Percentiles rank a stretch among this genome's conserved stretches.
phyloP scores from a whole-genome alignment of 1,284 basidiomycete species.

The Apiotrichum mycotoxinovorans region DNA sequence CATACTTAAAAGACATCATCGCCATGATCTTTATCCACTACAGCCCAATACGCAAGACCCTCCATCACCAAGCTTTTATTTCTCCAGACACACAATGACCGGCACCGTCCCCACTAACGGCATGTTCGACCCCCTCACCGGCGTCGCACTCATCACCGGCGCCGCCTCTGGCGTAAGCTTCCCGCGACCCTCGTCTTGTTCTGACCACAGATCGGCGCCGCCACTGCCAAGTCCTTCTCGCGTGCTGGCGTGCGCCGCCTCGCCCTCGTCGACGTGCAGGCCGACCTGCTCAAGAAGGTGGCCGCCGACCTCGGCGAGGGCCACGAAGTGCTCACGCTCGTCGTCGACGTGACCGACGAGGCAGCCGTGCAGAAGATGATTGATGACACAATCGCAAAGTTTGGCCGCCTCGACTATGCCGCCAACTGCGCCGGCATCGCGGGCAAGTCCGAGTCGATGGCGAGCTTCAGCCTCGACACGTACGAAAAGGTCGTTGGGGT shows the following conservation, averaged over 20 bases:
- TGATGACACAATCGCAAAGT: constrained; percentile 3
- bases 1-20: too few species aligned
- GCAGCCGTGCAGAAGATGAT: constrained; percentile 13
- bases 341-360: constrained; percentile 19
- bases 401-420: constrained; percentile 37
- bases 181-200: neutral
- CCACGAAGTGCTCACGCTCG: constrained; percentile 5
- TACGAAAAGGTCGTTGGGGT: constrained; percentile 28
- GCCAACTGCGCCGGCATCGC: constrained; percentile 36
- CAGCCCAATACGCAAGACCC: neutral
- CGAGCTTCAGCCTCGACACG: constrained; percentile 14
- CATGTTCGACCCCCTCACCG: constrained; percentile 7
- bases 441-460: constrained; percentile 9
- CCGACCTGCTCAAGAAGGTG: neutral
- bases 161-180: constrained; percentile 23
- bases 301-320: neutral
- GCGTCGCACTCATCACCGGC: constrained; percentile 26
- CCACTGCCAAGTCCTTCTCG: constrained; percentile 9
- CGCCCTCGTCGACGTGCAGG: constrained; percentile 4
- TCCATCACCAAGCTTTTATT: too few species aligned
- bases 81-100: neutral
- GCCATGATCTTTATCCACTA: neutral
- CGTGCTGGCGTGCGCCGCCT: constrained; percentile 9
- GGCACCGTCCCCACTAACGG: neutral
- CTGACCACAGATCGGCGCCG: constrained; percentile 16